phyloP scores from a whole-genome alignment of 106 monocot species.

The Platanthera zijinensis region DNA sequence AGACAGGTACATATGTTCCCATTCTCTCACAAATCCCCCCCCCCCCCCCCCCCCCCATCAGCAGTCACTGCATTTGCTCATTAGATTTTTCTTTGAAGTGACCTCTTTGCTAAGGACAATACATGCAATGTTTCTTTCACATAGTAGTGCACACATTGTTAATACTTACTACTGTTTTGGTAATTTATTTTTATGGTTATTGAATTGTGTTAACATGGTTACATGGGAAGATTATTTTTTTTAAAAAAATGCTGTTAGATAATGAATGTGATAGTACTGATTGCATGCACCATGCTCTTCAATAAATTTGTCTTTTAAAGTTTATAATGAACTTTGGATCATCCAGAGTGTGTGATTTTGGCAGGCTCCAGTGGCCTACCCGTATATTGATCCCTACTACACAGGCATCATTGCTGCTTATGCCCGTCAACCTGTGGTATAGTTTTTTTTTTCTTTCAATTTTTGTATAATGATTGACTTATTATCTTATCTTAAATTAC shows the following conservation, averaged over 20 bases:
- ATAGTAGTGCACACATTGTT: no score
- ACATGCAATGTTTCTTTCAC: no score
- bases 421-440: constrained; percentile 39
- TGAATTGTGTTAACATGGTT: background rate
- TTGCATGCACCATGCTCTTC: background rate
- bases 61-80: no score
- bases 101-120: no score
- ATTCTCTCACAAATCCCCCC: no score
- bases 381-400: constrained; percentile 50
- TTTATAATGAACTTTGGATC: constrained; percentile 2
- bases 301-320: background rate
- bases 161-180: background rate
- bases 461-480: background rate
- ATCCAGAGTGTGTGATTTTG: constrained; percentile 6
- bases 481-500: background rate
- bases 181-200: background rate
- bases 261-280: constrained; percentile 1
- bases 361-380: constrained; percentile 47
- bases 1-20: no score
- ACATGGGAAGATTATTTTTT: background rate
- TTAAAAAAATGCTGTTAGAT: background rate
- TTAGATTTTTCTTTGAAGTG: no score
- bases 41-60: no score
- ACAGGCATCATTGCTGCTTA: constrained; percentile 44
- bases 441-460: constrained; percentile 1